phyloP scores from a whole-genome alignment of 495 filamentous ascomycete genomes.

The Copromyces sp. region DNA sequence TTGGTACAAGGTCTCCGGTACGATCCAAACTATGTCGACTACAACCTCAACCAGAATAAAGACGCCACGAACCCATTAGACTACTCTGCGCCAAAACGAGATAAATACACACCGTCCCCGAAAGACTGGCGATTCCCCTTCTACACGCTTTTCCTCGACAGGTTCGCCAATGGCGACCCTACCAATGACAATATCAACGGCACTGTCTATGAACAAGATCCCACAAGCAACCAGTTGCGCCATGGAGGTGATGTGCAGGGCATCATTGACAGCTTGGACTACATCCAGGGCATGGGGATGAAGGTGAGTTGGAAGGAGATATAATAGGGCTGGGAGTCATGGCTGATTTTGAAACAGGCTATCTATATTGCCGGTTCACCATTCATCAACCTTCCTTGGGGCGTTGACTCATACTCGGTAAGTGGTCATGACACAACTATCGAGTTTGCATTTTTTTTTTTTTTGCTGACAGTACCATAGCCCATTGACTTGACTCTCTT shows the following conservation, averaged over 20 bases:
- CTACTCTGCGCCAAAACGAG: conserved; percentile 51
- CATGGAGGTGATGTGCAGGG: conserved; percentile 61
- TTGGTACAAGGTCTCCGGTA: conserved; percentile 39
- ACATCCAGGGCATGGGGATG: conserved; percentile 65
- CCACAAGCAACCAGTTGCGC: conserved; percentile 55
- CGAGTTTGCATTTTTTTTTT: background rate
- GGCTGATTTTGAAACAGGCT: conserved; percentile 29
- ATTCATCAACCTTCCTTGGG: conserved; percentile 25
- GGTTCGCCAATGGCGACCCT: conserved; percentile 61
- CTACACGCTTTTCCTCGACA: conserved; percentile 58
- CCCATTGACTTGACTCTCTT: conserved; percentile 50
- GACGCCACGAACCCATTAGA: conserved; percentile 46
- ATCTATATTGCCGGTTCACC: conserved; percentile 59
- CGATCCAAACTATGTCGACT: conserved; percentile 40
- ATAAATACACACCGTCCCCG: conserved; percentile 50
- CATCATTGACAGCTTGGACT: conserved; percentile 56
- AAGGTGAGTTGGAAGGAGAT: conserved; percentile 19
- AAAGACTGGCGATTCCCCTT: conserved; percentile 60
- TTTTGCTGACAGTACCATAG: conserved; percentile 11
- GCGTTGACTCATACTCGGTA: conserved; percentile 47
- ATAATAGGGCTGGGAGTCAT: background rate
- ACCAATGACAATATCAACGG: conserved; percentile 63
- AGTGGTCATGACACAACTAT: background rate
- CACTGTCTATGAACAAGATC: conserved; percentile 59
- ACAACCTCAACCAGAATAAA: conserved; percentile 56